These are phyloP conservation scores for Phycomyces nitens DNA, from an alignment of 192 early-diverging fungal species.

Conservation along the genomic window DNA sequence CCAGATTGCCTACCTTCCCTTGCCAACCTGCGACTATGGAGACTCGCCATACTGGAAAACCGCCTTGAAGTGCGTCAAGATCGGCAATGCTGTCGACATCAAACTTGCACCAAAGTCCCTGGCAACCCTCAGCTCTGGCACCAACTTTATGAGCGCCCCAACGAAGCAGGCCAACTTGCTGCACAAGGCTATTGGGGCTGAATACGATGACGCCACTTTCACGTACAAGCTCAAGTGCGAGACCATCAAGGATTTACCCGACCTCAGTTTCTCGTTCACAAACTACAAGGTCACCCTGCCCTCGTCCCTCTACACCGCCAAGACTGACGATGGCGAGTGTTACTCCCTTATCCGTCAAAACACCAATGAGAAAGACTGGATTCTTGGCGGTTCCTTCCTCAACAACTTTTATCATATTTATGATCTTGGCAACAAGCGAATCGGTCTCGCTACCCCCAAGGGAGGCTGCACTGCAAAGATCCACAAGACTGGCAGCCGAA, in stretches of 20 bases:
- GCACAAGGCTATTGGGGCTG: constrained; percentile 23
- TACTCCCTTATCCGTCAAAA: constrained; percentile 18
- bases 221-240: constrained; percentile 21
- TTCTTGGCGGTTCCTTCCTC: constrained; percentile 25
- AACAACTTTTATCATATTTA: constrained; percentile 33
- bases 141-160: constrained; percentile 22
- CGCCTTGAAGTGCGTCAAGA: constrained; percentile 18
- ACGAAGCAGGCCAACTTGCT: constrained; percentile 15
- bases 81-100: constrained; percentile 20
- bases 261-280: constrained; percentile 12
- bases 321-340: constrained; percentile 7
- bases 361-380: constrained; percentile 18
- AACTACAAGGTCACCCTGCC: constrained; percentile 22
- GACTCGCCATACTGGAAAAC: constrained; percentile 25
- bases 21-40: constrained; percentile 21
- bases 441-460: constrained; percentile 28
- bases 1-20: constrained; percentile 18
- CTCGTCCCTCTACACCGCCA: constrained; percentile 4
- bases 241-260: constrained; percentile 14
- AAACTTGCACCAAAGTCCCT: constrained; percentile 19
- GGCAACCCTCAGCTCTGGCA: constrained; percentile 24
- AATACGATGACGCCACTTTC: constrained; percentile 6
- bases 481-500: constrained; percentile 6
- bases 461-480: constrained; percentile 19
- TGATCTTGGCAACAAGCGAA: constrained; percentile 20